Percentiles rank a stretch among this genome's conserved stretches.
Evolutionary conservation across 2,329 filamentous ascomycete species (phyloP).

Genomic region (Dendryphion nanum): DNA sequence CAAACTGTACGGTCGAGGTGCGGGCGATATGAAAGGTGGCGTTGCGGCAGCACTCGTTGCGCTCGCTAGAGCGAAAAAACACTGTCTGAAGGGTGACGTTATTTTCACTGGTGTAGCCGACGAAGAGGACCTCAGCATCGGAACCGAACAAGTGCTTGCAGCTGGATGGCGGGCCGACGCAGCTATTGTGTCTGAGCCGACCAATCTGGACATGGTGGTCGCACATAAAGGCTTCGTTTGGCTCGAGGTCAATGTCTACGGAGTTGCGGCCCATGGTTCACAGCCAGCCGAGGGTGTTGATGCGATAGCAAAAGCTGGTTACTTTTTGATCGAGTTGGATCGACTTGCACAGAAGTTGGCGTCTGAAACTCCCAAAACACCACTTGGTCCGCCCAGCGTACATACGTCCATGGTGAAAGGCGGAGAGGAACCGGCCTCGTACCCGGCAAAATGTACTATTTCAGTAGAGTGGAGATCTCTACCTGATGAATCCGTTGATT

Average conservation of each 20-base stretch:
- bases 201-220: conserved; percentile 41
- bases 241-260: conserved; percentile 45
- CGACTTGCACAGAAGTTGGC: conserved; percentile 39
- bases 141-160: conserved; percentile 50
- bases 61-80: conserved; percentile 32
- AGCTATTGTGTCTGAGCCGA: conserved; percentile 53
- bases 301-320: conserved; percentile 50
- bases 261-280: conserved; percentile 46
- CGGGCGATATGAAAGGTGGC: conserved; percentile 54
- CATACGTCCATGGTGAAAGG: conserved; percentile 52
- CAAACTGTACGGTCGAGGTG: conserved; percentile 41
- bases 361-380: neutral
- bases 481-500: conserved; percentile 41
- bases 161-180: conserved; percentile 56
- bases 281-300: conserved; percentile 44
- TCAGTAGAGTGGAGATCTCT: conserved; percentile 52
- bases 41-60: conserved; percentile 49
- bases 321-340: conserved; percentile 49
- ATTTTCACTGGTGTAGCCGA: conserved; percentile 56
- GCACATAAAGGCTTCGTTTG: conserved; percentile 54
- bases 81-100: conserved; percentile 46
- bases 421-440: conserved; percentile 54
- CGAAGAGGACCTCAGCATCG: conserved; percentile 52
- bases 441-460: conserved; percentile 51
- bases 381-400: conserved; percentile 41